Base-by-base conservation (phyloP, 1,284 basidiomycete genomes). In the Kalmanozyma brasiliensis region DNA sequence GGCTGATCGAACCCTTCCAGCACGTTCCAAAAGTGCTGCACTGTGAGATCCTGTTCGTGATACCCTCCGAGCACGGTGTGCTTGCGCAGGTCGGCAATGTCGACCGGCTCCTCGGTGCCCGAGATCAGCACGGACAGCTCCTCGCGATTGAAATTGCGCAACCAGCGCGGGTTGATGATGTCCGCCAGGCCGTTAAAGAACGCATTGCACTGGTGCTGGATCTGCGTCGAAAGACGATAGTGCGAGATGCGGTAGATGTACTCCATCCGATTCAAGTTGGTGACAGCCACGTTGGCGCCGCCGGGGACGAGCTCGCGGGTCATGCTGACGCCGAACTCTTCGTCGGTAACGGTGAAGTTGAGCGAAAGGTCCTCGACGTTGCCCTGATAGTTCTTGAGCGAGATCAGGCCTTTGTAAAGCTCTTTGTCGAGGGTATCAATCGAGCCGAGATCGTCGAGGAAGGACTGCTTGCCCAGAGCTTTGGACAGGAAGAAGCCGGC, bases 401-500 rank as follows among this genome's bases (percentile, higher is more conserved):
- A 93, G 66, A 96, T 87, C 1, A 98, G 86, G 1, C 94, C 94
- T 44, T 92, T 90, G 82, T 98, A 98, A 14, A 98, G 85, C 64
- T 96, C 94, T 0, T 89, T 89, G 58, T 78, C 52, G 1, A 59
- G 57, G 61, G 78, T 74, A 52, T 84, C 82, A 32, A 74, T 65
- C 22, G 36, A 59, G 19, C 69, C 70, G 14, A 74, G 57, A 35
- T 79, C 79, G 32, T 74, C 51, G 9, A 82, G 59, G 52, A 78
- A 81, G 22, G 67, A 55, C 36, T 80, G 71, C 84, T 59, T 61
- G 37, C 82, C 82, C 11, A 83, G 55, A 78, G 80, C 82, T 53
- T 94, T 94, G 13, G 90, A 88, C 33, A 95, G 85, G 87, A 98
- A 98, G 85, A 98, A 99, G 8, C 89, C 89, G 1, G 96, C 94